Base-by-base conservation (phyloP, 768 basidiomycete genomes). In the Pisolithus orientalis region DNA sequence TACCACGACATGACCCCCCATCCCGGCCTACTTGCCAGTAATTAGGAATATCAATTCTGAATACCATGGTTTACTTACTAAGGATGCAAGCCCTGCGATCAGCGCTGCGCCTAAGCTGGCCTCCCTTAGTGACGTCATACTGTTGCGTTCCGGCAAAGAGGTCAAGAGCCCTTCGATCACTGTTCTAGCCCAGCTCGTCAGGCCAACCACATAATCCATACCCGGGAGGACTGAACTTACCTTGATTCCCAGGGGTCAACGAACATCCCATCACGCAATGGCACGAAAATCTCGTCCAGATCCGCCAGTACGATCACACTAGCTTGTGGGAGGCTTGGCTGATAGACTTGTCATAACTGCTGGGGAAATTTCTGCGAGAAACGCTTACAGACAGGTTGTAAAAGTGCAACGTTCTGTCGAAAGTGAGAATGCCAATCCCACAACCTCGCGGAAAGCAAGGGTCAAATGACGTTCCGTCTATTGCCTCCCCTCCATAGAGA, bases 201-300 rank as follows among this genome's bases (percentile, higher is more conserved):
- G 17, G 21, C 34, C 34, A 28, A 50, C 28, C 31, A 46, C 16
- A 4, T 27, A 32, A 13, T 6, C n/a, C 28, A 44, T 39, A 8
- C 39, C 31, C 49, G 44, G 39, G 11, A 34, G 11, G 13, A 14
- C 13, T 49, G 43, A 51, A 69, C 80, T 55, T 57, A 92, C 90
- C 84, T 78, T 44, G 83, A 85, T 54, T 85, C 80, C 48, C 62
- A 54, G 13, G 91, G 86, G 53, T 90, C 78, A 9, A 86, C 92
- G 54, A 97, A 88, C 39, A 94, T 72, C 2, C 85, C 87, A 5
- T 75, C 70, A 17, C 73, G 73, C 24, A 92, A 65, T 0, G 96
- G 96, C 1, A 89, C 68, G 68, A 94, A 98, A 17, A 93, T 83
- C 50, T 99, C 96, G n/a, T 92, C 87, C 37, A 98, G 70, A 64